phyloP scores from a whole-genome alignment of 768 basidiomycete genomes.

The Mycena albidolilacea region DNA sequence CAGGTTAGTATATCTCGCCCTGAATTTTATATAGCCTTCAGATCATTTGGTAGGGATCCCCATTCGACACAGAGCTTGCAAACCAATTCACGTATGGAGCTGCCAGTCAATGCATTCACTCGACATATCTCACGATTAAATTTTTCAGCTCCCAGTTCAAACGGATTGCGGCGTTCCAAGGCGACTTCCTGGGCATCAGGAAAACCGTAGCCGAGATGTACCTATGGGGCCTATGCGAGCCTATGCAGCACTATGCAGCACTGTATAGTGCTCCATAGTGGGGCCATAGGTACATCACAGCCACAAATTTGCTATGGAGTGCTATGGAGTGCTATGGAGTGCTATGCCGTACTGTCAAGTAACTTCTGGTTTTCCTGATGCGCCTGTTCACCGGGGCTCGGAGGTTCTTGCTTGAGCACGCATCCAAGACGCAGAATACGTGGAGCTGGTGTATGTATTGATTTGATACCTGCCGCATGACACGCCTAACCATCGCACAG shows the following conservation, averaged over 20 bases:
- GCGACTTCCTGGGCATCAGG: too few relatives aligned
- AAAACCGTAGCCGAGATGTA: too few relatives aligned
- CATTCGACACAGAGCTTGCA: conserved; percentile 31
- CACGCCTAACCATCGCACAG: neutral
- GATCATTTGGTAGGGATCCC: conserved; percentile 22
- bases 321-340: too few relatives aligned
- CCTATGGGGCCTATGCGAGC: too few relatives aligned
- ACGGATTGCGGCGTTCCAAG: conserved; percentile 33
- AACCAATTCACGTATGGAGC: conserved; percentile 27
- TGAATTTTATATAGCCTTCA: neutral
- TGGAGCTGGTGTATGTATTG: conserved; percentile 35
- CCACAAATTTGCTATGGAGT: too few relatives aligned
- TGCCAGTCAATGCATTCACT: too few relatives aligned
- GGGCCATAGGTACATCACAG: too few relatives aligned
- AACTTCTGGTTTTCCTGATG: too few relatives aligned
- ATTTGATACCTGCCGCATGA: neutral
- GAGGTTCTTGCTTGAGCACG: conserved; percentile 29
- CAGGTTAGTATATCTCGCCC: neutral
- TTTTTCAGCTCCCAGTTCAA: conserved; percentile 29
- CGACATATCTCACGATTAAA: too few relatives aligned
- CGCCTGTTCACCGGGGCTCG: conserved; percentile 24
- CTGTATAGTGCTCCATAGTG: too few relatives aligned
- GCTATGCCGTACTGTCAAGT: too few relatives aligned
- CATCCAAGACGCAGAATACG: conserved; percentile 22
- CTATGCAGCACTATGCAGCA: too few relatives aligned